phyloP scores from a whole-genome alignment of 169 alveolate genomes.

The Plasmodium gallinaceum region DNA sequence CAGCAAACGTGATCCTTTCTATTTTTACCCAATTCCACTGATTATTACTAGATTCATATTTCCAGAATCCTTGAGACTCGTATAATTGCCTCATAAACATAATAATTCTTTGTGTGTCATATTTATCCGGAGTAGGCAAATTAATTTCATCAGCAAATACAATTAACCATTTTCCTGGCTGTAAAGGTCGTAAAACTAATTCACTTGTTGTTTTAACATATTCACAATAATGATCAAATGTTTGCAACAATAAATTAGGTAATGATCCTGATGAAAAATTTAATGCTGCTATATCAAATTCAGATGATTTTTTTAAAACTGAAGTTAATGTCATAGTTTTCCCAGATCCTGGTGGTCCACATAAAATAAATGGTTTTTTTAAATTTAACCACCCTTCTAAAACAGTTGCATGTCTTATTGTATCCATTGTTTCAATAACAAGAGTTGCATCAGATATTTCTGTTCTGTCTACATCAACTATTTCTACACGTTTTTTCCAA shows the following conservation, averaged over 20 bases:
- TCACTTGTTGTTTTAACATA: slow-evolving; percentile 93
- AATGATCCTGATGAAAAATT: slow-evolving; percentile 96
- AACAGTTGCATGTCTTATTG: slow-evolving; percentile 96
- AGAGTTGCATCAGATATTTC: slow-evolving; percentile 96
- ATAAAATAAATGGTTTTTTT: slow-evolving; percentile 96
- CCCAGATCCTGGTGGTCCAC: slow-evolving; percentile 99
- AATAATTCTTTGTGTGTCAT: slow-evolving; percentile 97
- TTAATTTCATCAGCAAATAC: slow-evolving; percentile 98
- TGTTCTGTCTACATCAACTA: slow-evolving; percentile 86
- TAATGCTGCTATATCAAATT: slow-evolving; percentile 95
- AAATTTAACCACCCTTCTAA: slow-evolving; percentile 96
- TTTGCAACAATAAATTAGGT: slow-evolving; percentile 93
- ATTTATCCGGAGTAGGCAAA: slow-evolving; percentile 97
- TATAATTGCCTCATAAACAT: slow-evolving; percentile 95
- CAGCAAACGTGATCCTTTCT: slow-evolving; percentile 97
- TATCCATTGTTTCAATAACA: slow-evolving; percentile 97
- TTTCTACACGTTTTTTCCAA: slow-evolving; percentile 95
- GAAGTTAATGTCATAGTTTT: slow-evolving; percentile 98
- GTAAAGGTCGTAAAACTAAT: slow-evolving; percentile 94
- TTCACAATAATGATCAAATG: slow-evolving; percentile 98
- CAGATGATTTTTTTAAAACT: slow-evolving; percentile 93
- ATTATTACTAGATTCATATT: slow-evolving; percentile 90
- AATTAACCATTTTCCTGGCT: slow-evolving; percentile 96
- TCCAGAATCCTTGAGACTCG: slow-evolving; percentile 98
- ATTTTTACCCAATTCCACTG: slow-evolving; percentile 93